A percentile compares a stretch with the other conserved stretches of the same genome.
Evolutionary conservation across 2,329 filamentous ascomycete species (phyloP).

Genomic region (Xylariaceae sp.): DNA sequence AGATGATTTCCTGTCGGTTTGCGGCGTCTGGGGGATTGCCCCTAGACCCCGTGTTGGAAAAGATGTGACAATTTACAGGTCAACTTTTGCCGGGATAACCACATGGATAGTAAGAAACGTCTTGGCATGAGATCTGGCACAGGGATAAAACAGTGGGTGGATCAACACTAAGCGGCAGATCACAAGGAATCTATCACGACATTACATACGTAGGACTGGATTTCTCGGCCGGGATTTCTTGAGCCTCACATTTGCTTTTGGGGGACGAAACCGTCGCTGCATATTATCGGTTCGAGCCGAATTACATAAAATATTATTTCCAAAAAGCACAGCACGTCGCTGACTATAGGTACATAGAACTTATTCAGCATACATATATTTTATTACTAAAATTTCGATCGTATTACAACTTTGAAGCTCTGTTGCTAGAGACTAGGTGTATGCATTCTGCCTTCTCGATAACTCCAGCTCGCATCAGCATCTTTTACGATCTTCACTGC

Average conservation of each 20-base stretch:
- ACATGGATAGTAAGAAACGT: conserved; percentile 21
- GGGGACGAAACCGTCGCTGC: not conserved
- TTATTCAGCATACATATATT: no score
- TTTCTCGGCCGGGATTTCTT: conserved; percentile 4
- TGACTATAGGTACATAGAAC: no score
- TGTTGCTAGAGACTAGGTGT: no score
- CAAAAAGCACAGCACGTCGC: not conserved
- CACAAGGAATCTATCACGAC: conserved; percentile 22
- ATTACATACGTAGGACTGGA: not conserved
- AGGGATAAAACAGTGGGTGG: conserved; percentile 27
- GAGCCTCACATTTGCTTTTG: conserved; percentile 12
- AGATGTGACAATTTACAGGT: not conserved
- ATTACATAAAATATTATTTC: not conserved
- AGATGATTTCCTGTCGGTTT: conserved; percentile 5
- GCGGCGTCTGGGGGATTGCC: conserved; percentile 1
- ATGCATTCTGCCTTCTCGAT: no score
- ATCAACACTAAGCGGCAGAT: conserved; percentile 27
- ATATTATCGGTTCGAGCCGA: conserved; percentile 23
- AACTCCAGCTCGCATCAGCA: not conserved
- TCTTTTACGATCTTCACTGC: not conserved
- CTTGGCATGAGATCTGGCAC: conserved; percentile 31
- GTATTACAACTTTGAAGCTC: no score
- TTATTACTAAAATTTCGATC: no score
- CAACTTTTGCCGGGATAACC: conserved; percentile 17
- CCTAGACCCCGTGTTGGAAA: not conserved